Percentiles rank a stretch among this genome's conserved stretches.
These are phyloP conservation scores for Eugenia klotzschiana DNA, from an alignment of 441 rosid species.

Conservation along the genomic window DNA sequence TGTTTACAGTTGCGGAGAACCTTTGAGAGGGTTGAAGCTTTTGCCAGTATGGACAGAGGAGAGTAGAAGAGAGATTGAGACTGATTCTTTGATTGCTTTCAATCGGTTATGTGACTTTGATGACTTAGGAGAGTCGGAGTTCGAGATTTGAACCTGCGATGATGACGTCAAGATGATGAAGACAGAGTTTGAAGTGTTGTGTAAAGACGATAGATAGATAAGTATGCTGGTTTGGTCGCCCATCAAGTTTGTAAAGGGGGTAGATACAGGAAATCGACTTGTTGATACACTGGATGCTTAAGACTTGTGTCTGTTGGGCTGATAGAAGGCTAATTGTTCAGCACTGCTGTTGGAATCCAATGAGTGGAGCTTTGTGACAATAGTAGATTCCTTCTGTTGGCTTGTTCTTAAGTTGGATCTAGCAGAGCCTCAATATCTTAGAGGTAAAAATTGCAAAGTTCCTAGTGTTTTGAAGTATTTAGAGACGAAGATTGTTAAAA, in stretches of 20 bases:
- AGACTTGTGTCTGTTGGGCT: neutral
- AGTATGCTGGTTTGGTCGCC: neutral
- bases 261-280: neutral
- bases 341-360: neutral
- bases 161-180: neutral
- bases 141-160: neutral
- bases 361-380: neutral
- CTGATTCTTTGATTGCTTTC: neutral
- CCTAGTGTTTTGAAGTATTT: neutral
- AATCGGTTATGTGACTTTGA: neutral
- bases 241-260: neutral
- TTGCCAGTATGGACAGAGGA: neutral
- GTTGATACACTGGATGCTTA: neutral
- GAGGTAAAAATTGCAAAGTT: too few relatives aligned
- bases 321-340: neutral
- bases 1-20: neutral
- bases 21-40: neutral
- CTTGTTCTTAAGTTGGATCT: neutral
- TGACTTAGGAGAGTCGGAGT: neutral
- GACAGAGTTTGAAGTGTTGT: neutral
- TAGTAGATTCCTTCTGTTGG: neutral
- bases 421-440: neutral
- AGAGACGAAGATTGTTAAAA: neutral
- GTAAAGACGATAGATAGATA: neutral
- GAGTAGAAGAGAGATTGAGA: neutral